Percentiles rank a stretch among this genome's conserved stretches.
Conservation (phyloP, 805 yeast species). For the Starmerella apis region DNA sequence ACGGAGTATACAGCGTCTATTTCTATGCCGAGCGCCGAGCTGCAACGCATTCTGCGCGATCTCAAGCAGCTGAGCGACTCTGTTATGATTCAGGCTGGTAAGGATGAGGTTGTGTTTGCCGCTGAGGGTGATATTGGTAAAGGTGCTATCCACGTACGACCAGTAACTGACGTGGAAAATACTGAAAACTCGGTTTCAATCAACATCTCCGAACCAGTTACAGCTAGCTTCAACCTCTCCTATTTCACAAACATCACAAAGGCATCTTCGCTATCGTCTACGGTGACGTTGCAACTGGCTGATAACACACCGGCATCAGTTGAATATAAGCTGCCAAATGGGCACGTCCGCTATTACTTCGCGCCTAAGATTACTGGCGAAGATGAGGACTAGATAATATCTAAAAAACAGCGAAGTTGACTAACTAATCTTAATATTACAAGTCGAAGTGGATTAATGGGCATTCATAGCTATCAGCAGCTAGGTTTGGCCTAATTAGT, state of each 20-base stretch:
- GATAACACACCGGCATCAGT: constrained; percentile 89
- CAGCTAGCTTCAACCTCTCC: constrained; percentile 81
- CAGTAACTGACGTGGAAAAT: constrained; percentile 63
- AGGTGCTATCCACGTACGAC: constrained; percentile 78
- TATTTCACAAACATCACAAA: constrained; percentile 85
- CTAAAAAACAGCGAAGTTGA: not conserved
- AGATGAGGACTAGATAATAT: constrained; percentile 52
- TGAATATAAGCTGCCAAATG: constrained; percentile 83
- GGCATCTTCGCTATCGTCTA: constrained; percentile 67
- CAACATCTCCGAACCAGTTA: constrained; percentile 75
- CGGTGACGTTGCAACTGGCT: constrained; percentile 75
- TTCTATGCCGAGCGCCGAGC: constrained; percentile 78
- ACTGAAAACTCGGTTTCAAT: constrained; percentile 67
- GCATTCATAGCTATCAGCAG: not conserved
- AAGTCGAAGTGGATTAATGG: not conserved
- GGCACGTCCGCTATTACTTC: constrained; percentile 86
- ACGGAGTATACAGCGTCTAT: constrained; percentile 81
- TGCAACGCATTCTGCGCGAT: constrained; percentile 82
- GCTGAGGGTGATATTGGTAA: constrained; percentile 88
- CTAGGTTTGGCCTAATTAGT: too few relatives aligned
- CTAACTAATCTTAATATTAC: not conserved
- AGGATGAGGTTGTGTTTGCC: constrained; percentile 80
- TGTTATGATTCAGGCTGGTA: constrained; percentile 71
- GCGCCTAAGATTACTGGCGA: constrained; percentile 82
- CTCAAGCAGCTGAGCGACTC: constrained; percentile 80